Evolutionary conservation across 495 filamentous ascomycete species (phyloP).

Genomic region (Penicillium longicatenatum): DNA sequence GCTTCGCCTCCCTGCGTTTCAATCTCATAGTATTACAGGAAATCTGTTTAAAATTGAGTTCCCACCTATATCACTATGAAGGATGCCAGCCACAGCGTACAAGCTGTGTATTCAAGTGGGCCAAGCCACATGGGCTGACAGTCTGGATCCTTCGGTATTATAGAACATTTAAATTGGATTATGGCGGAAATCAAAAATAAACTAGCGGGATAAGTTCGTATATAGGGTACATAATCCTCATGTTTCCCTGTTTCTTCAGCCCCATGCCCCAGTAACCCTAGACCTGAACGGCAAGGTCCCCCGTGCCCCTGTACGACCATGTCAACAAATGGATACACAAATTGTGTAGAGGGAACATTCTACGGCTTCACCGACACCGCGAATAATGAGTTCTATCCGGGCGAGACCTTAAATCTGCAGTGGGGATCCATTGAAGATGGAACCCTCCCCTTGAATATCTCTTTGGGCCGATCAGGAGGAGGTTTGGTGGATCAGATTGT

Average conservation of each 20-base stretch:
- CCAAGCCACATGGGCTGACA: neutral
- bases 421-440: conserved; percentile 8
- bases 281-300: neutral
- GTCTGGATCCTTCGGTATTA: neutral
- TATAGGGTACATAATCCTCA: neutral
- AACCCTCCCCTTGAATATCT: conserved; percentile 1
- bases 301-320: neutral
- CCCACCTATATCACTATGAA: neutral
- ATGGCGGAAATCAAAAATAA: neutral
- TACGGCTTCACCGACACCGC: conserved; percentile 6
- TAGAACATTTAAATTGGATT: neutral
- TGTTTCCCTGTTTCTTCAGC: neutral
- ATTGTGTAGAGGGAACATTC: conserved; percentile 5
- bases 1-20: neutral
- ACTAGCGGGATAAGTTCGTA: neutral
- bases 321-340: conserved; percentile 9
- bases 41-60: neutral
- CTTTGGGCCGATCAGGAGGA: conserved; percentile 6
- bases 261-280: neutral
- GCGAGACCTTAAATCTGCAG: conserved; percentile 5
- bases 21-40: neutral
- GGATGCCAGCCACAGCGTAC: neutral
- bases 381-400: conserved; percentile 8
- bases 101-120: neutral
- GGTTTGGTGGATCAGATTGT: conserved; percentile 4